phyloP scores from a whole-genome alignment of 2,329 filamentous ascomycete genomes.

The Periconia sp. region DNA sequence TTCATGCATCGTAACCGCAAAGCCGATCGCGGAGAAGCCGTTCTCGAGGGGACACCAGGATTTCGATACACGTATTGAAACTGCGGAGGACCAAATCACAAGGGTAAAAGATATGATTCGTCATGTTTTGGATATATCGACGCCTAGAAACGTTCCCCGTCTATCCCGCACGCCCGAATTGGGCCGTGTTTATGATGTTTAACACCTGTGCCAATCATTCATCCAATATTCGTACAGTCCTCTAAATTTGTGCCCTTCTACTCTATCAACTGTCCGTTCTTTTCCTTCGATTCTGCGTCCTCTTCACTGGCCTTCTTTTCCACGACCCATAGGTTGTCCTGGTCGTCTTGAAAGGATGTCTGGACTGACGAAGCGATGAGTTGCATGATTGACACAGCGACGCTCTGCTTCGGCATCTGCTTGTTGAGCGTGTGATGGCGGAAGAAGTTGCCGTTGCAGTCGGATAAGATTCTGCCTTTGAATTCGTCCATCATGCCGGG shows the following conservation, averaged over 20 bases:
- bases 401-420: slow-evolving; percentile 14
- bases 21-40: slow-evolving; percentile 12
- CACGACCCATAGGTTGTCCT: slow-evolving; percentile 6
- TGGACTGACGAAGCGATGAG: slow-evolving; percentile 17
- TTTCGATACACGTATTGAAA: slow-evolving; percentile 15
- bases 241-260: neutral
- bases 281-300: no score
- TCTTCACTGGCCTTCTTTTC: no score
- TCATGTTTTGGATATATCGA: no score
- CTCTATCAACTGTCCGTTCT: no score
- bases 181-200: no score
- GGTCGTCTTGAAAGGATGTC: slow-evolving; percentile 2
- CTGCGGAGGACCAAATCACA: neutral
- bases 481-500: slow-evolving; percentile 27
- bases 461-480: slow-evolving; percentile 18
- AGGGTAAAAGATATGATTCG: neutral
- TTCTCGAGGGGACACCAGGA: slow-evolving; percentile 12
- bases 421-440: slow-evolving; percentile 34
- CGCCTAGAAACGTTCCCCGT: no score
- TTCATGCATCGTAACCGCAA: slow-evolving; percentile 14
- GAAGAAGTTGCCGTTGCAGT: slow-evolving; percentile 38
- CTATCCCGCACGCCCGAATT: no score
- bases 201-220: no score
- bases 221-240: no score
- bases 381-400: slow-evolving; percentile 16